These are phyloP conservation scores for Pneumocystis oryctolagi DNA, from an alignment of 1,139 yeast genomes.

Conservation along the genomic window DNA sequence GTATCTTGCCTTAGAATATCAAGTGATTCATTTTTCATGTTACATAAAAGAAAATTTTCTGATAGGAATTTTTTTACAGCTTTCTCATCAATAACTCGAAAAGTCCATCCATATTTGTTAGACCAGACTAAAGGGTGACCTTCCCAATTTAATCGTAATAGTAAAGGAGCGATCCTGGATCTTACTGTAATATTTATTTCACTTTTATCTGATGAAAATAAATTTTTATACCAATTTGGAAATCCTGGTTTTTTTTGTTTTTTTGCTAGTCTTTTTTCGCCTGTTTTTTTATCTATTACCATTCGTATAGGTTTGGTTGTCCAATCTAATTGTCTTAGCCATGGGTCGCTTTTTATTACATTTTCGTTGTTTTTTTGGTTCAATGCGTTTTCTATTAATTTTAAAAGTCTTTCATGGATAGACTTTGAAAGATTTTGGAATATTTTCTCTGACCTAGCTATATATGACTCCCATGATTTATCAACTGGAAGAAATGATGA, in stretches of 20 bases:
- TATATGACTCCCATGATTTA: slow-evolving; percentile 54
- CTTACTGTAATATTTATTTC: slow-evolving; percentile 50
- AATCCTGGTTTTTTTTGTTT: slow-evolving; percentile 74
- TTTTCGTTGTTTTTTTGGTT: slow-evolving; percentile 26
- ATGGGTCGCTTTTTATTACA: slow-evolving; percentile 44
- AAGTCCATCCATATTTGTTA: slow-evolving; percentile 75
- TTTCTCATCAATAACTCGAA: slow-evolving; percentile 36
- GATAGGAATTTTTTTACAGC: slow-evolving; percentile 28
- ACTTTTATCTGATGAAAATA: slow-evolving; percentile 37
- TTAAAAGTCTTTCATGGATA: slow-evolving; percentile 44
- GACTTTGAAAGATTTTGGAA: slow-evolving; percentile 45
- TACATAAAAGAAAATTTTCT: slow-evolving; percentile 39
- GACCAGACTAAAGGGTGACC: slow-evolving; percentile 71
- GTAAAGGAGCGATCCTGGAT: slow-evolving; percentile 59
- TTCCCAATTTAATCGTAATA: slow-evolving; percentile 74
- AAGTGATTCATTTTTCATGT: slow-evolving; percentile 26
- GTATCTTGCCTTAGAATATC: slow-evolving; percentile 18
- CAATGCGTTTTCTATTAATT: slow-evolving; percentile 49
- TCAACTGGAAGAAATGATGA: slow-evolving; percentile 72
- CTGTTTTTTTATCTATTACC: slow-evolving; percentile 60
- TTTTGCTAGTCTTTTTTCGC: slow-evolving; percentile 31
- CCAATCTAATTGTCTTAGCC: slow-evolving; percentile 90
- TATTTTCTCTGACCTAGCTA: slow-evolving; percentile 49
- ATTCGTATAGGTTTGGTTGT: slow-evolving; percentile 42
- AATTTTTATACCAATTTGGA: slow-evolving; percentile 84